Conservation (phyloP, 805 yeast genomes). For the Candida cerambycidarum region DNA sequence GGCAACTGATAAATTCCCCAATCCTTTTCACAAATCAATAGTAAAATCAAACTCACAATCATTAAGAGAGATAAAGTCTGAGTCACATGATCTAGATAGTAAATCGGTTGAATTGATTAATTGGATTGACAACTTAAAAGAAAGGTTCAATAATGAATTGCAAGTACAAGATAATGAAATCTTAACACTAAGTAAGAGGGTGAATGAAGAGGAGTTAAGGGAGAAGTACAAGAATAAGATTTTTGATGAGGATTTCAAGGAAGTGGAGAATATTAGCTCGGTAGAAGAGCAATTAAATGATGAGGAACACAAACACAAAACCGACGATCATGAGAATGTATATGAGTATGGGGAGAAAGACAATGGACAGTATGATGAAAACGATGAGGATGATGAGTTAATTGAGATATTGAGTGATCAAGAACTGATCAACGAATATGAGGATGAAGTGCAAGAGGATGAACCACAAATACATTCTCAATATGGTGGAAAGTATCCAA, state of each 20-base stretch:
- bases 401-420: background rate
- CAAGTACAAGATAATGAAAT: constrained; percentile 19
- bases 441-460: too few species aligned
- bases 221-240: constrained; percentile 20
- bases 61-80: background rate
- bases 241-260: constrained; percentile 10
- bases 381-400: constrained; percentile 6
- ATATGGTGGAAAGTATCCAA: background rate
- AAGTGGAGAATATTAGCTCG: too few species aligned
- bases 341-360: background rate
- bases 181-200: constrained; percentile 13
- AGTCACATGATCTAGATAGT: background rate
- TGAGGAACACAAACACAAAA: constrained; percentile 10
- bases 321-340: background rate
- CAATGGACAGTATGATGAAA: constrained; percentile 5
- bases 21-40: constrained; percentile 2
- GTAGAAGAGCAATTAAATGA: too few species aligned
- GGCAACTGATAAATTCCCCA: constrained; percentile 2
- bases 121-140: constrained; percentile 33
- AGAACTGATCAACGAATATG: too few species aligned
- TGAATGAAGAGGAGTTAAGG: constrained; percentile 20
- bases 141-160: constrained; percentile 19
- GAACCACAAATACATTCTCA: background rate
- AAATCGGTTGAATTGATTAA: constrained; percentile 19
- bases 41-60: background rate